Evolutionary conservation across 805 yeast genomes (phyloP), one percentile per base, ranked within the genome.

Genomic region (Yarrowia porcina): DNA sequence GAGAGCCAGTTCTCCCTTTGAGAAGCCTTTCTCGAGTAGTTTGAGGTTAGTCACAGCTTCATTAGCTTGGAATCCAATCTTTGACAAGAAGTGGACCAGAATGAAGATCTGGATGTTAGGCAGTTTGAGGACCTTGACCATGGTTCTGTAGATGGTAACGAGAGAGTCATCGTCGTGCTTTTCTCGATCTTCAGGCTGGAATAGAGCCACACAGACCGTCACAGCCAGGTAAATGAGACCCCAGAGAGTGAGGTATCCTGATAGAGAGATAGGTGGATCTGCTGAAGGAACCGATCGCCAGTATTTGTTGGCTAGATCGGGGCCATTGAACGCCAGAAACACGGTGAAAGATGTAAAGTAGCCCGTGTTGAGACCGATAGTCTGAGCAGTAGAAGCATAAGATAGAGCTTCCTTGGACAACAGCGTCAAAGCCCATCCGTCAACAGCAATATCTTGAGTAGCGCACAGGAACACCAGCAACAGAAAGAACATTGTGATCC

Each of bases 401-500:
- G 96, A 86, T 65, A 94, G 78, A 13, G 96, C 87, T 27, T 83
- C 83, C 25, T 85, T 85, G 17, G 92, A 84, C 60, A 94, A 78
- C 39, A 93, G 84, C 1, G 97, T 94, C 70, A 94, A 77, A 0
- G 98, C 97, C 99, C 99, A 94, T 11, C 99, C 98, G 76, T 94
- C 99, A 21, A 94, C 99, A 0, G 99, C 98, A 63, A 94, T 94
- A 72, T 94, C 99, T 74, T 94, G 99, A 0, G 99, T 93, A 0
- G 98, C 97, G 76, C 97, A 92, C 65, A 92, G 79, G 64, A 93
- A 83, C 32, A 94, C 94, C 64, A 94, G 77, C 21, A 84, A 67
- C 69, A 92, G 89, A 74, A 94, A 94, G 63, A 84, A 80, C 56
- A 78, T 68, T 0, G 98, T 90, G 65, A 94, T 82, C 2, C 75